Conservation (phyloP, 352 stramenopile genomes). For the Phytophthora cryptogea region DNA sequence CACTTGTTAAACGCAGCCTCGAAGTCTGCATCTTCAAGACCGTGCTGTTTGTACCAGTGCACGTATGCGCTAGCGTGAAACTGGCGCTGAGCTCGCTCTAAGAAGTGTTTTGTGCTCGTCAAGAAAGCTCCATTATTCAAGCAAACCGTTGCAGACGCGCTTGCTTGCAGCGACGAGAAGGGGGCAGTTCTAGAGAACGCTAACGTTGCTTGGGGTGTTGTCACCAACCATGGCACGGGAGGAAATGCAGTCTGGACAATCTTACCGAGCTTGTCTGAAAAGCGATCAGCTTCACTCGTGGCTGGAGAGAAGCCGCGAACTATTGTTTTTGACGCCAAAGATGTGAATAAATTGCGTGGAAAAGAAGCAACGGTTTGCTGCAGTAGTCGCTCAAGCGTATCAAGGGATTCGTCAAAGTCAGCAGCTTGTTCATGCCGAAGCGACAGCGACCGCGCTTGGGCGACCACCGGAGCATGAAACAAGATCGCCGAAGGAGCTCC, state of each 20-base stretch:
- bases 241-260: slow-evolving; percentile 27
- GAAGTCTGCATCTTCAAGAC: slow-evolving; percentile 58
- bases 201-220: slow-evolving; percentile 14
- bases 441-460: slow-evolving; percentile 21
- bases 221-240: slow-evolving; percentile 26
- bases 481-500: slow-evolving; percentile 11
- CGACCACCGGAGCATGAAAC: slow-evolving; percentile 33
- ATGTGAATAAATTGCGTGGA: slow-evolving; percentile 13
- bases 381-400: slow-evolving; percentile 26
- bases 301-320: slow-evolving; percentile 28
- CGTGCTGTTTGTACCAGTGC: slow-evolving; percentile 69
- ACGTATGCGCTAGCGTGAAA: slow-evolving; percentile 52
- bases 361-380: slow-evolving; percentile 33
- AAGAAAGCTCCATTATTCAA: slow-evolving; percentile 59
- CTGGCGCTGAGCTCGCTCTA: slow-evolving; percentile 52
- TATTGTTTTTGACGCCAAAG: slow-evolving; percentile 33
- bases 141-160: slow-evolving; percentile 45
- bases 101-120: slow-evolving; percentile 39
- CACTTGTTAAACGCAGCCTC: slow-evolving; percentile 47
- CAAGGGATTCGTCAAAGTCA: slow-evolving; percentile 15
- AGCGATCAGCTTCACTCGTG: slow-evolving; percentile 12
- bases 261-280: slow-evolving; percentile 23
- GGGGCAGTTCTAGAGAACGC: slow-evolving; percentile 22
- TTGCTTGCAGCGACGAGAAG: slow-evolving; percentile 29
- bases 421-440: slow-evolving; percentile 9